These are phyloP conservation scores for Tilletia indica DNA, from an alignment of 1,284 basidiomycete genomes.

Conservation along the genomic window DNA sequence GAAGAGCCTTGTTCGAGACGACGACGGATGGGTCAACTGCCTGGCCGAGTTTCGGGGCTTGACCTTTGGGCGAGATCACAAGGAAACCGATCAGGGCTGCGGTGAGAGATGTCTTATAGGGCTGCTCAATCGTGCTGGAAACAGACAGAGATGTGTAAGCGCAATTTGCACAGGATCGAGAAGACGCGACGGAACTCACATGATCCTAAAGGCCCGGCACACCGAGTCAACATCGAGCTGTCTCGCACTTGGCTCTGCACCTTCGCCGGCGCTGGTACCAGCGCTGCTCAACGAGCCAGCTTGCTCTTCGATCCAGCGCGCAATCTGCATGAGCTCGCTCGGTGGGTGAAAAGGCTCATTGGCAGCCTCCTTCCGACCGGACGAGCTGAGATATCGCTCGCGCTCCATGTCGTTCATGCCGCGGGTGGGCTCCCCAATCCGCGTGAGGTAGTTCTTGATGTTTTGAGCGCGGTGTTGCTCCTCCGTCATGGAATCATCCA, in stretches of 20 bases:
- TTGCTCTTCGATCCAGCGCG: slow-evolving; percentile 44
- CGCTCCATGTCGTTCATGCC: slow-evolving; percentile 35
- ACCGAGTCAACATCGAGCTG: slow-evolving; percentile 34
- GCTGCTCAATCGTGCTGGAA: slow-evolving; percentile 30
- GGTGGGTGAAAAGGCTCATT: slow-evolving; percentile 36
- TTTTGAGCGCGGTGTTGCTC: slow-evolving; percentile 13
- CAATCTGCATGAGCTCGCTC: slow-evolving; percentile 41
- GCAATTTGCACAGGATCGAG: too few relatives aligned
- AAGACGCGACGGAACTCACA: slow-evolving; percentile 10
- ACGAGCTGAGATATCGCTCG: slow-evolving; percentile 31
- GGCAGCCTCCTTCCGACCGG: slow-evolving; percentile 30
- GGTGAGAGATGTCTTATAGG: slow-evolving; percentile 30
- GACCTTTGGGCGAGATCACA: slow-evolving; percentile 31
- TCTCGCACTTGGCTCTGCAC: not conserved
- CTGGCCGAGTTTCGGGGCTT: not conserved
- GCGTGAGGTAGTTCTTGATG: slow-evolving; percentile 16
- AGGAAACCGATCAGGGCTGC: slow-evolving; percentile 52
- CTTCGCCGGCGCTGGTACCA: not conserved
- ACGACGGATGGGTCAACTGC: not conserved
- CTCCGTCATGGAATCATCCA: slow-evolving; percentile 5
- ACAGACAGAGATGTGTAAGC: not conserved
- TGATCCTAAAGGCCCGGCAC: slow-evolving; percentile 39
- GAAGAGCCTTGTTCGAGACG: slow-evolving; percentile 3
- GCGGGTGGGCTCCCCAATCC: slow-evolving; percentile 21
- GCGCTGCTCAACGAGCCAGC: slow-evolving; percentile 8